phyloP scores from a whole-genome alignment of 495 filamentous ascomycete species.

The Aspergillus bridgeri region DNA sequence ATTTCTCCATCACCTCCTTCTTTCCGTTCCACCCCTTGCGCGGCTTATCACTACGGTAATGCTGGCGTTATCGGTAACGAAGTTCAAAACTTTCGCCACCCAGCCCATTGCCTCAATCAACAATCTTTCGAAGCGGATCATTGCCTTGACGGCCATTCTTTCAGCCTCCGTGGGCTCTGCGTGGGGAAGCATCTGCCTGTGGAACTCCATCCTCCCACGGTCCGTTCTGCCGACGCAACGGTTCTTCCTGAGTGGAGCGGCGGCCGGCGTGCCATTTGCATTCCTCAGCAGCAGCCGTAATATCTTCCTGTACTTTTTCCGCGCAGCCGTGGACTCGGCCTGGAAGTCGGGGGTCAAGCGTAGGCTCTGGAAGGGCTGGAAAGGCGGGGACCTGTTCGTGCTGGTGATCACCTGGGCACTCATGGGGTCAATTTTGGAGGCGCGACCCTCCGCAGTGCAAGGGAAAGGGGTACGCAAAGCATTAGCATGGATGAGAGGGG shows the following conservation, averaged over 20 bases:
- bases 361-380: conserved; percentile 75
- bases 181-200: conserved; percentile 86
- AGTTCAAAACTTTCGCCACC: conserved; percentile 60
- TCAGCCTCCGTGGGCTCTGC: conserved; percentile 73
- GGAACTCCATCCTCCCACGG: conserved; percentile 73
- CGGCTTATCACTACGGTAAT: conserved; percentile 72
- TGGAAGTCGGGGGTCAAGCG: conserved; percentile 92
- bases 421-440: conserved; percentile 75
- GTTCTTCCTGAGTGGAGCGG: conserved; percentile 82
- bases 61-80: conserved; percentile 63
- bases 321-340: conserved; percentile 69
- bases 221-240: conserved; percentile 72
- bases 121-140: conserved; percentile 54
- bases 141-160: conserved; percentile 69
- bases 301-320: conserved; percentile 65
- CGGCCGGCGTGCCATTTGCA: conserved; percentile 76
- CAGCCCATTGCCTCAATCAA: conserved; percentile 64
- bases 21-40: conserved; percentile 72
- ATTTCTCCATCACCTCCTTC: conserved; percentile 77
- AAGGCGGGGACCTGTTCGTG: conserved; percentile 76
- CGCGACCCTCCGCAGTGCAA: conserved; percentile 60
- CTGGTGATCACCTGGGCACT: conserved; percentile 74
- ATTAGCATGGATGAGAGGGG: conserved; percentile 70
- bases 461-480: conserved; percentile 67
- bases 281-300: conserved; percentile 63